Evolutionary conservation across 495 filamentous ascomycete genomes (phyloP), one percentile per base, ranked within the genome.

Genomic region (Usnea hakonensis): DNA sequence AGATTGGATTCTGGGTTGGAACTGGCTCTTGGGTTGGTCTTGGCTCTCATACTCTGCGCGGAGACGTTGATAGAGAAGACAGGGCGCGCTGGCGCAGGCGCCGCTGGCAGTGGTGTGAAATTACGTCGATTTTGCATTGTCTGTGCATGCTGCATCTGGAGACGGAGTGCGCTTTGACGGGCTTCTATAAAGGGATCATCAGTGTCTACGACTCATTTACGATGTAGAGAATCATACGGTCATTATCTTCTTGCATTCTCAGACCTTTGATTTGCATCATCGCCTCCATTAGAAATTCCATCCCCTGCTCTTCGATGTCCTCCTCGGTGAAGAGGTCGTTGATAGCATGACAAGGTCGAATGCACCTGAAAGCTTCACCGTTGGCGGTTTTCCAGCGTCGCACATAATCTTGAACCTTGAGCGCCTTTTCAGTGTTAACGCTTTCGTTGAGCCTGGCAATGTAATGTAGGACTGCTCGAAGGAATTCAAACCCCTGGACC

Each of bases 401-500:
- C 48, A 52, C 48, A 52, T 52, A 52, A 10, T 52, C 48, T n/a
- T 32, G 26, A 28, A 52, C 28, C 16, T 66, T 60, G 21, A 52
- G 13, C 19, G 35, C 48, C 23, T 30, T 55, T 66, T 66, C 62
- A 17, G 41, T 9, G 16, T 48, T 58, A 2, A 26, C 53, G 19
- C 23, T 38, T 14, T n/a, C 26, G 36, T 69, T 69, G 28, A 40
- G 50, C 0, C 30, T 8, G 9, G 60, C 66, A 44, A 70, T 70
- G 23, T 61, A 38, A 30, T 21, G 23, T 30, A 70, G 63, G 26
- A 70, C 63, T 14, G 60, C 52, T 32, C 52, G 61, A n/a, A 84
- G 72, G 60, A 85, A 85, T 26, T 63, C 62, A 0, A 74, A 69
- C 7, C 79, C 76, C 19, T 76, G 61, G 33, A 70, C 17, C 56